Evolutionary conservation across 371 early-diverging fungal species (phyloP).

Genomic region (Apophysomyces ossiformis): DNA sequence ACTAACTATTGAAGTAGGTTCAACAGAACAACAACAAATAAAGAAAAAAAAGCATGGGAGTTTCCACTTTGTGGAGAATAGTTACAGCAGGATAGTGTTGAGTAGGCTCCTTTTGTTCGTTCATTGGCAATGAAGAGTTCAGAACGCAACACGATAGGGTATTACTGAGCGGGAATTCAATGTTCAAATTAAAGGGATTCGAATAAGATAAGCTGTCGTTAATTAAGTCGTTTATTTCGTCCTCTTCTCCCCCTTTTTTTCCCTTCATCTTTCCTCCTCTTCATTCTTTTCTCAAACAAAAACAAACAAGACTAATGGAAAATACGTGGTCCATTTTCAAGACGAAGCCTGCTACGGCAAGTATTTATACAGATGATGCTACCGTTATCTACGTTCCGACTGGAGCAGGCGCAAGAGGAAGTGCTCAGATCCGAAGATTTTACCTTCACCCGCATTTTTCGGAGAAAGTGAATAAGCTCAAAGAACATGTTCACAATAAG

Average conservation of each 20-base stretch:
- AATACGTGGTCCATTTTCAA: conserved; percentile 42
- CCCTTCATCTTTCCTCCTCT: not conserved
- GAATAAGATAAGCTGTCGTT: not conserved
- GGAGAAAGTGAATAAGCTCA: conserved; percentile 30
- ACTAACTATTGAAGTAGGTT: too few relatives aligned
- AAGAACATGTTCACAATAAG: conserved; percentile 41
- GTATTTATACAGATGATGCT: conserved; percentile 44
- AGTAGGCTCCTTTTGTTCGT: too few relatives aligned
- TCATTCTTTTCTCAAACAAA: conserved; percentile 13
- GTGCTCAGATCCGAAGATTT: conserved; percentile 36
- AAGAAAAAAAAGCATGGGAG: too few relatives aligned
- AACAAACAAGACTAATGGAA: conserved; percentile 18
- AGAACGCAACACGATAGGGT: too few relatives aligned
- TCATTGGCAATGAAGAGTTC: too few relatives aligned
- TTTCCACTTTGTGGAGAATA: too few relatives aligned
- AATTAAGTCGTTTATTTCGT: not conserved
- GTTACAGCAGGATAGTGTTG: too few relatives aligned
- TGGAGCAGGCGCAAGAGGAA: conserved; percentile 39
- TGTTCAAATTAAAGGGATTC: not conserved
- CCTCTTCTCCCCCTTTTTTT: conserved; percentile 12
- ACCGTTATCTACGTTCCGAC: conserved; percentile 47
- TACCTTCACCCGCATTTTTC: conserved; percentile 39
- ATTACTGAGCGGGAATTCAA: too few relatives aligned
- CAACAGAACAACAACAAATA: too few relatives aligned
- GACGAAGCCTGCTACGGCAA: conserved; percentile 35